Base-by-base conservation (phyloP, 2,329 filamentous ascomycete genomes). In the Colletotrichum euphorbiae region DNA sequence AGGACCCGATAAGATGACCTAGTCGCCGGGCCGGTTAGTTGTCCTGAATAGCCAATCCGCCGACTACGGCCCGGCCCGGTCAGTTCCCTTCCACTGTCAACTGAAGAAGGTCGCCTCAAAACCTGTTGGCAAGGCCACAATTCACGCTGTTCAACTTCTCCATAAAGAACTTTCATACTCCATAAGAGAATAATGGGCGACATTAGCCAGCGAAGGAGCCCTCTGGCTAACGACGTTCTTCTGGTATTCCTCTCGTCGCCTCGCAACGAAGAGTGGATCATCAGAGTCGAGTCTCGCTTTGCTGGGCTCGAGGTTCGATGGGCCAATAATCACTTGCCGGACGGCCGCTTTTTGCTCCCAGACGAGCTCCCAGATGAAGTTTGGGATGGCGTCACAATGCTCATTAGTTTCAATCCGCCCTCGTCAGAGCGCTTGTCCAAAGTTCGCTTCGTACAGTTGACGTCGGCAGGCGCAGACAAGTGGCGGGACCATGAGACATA, bases 381-480 rank as follows among this genome's bases (percentile, higher is more conserved):
- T 0, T 83, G 76, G 75, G 76, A 80, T 0, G 80, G 78, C 21
- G 80, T 82, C n/a, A 84, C 82, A 0, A 70, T 84, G 43, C 65
- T 83, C 15, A 75, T 73, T 45, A 73, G 75, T 4, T 77, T 76
- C 60, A 69, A 73, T 31, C 75, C 79, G 4, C 78, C 80, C 1
- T 74, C 73, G 0, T 69, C 73, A 2, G 74, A 75, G 28, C 60
- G 75, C 48, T 73, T 82, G 38, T 71, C 74, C 8, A 74, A 77
- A 3, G 74, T 84, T 24, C 77, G 81, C 51, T 83, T 79, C 65
- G 78, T 85, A n/a, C 83, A 85, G 74, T 70, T 82, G 28, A 72
- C 76, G 0, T 82, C 79, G 0, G 80, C 83, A 1, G 83, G 83
- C 1, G 79, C 79, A 1, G 82, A 85, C 68, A 71, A 72, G 42